Base-by-base conservation (phyloP, 1,139 yeast genomes). In the Geotrichum histeridarum region DNA sequence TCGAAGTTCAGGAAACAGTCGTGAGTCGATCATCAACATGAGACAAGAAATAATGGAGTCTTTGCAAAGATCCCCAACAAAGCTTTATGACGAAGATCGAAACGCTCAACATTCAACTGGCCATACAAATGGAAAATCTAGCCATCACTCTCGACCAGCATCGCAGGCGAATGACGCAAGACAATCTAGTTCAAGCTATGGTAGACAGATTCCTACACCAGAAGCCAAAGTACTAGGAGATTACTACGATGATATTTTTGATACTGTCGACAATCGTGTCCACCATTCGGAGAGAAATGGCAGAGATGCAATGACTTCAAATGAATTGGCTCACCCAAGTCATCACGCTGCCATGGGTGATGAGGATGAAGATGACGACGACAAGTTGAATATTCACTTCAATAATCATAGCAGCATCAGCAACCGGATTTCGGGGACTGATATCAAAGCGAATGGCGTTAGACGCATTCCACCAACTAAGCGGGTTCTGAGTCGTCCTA, bases 41-140 rank as follows among this genome's bases (percentile, higher is more conserved):
- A 32, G 55, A 32, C 48, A 42, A 43, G 55, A 48, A 48, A 48
- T 53, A 12, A 53, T 53, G 52, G 43, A 47, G 49, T 48, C 52
- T 8, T 30, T 53, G 22, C 49, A 48, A 43, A 48, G 44, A 44
- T 53, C 55, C n/a, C 55, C 55, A n/a, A 48, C 55, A 8, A 48
- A 48, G 37, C 43, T 53, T 2, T 51, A 51, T 27, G 50, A 38
- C 17, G 48, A 51, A 14, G 50, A 45, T 32, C 35, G 14, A 6
- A 18, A 18, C 11, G 22, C 17, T 15, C 27, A 27, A 33, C 42
- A 11, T 2, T 18, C 11, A 2, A 31, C 4, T 2, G 18, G 35
- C 27, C 41, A 11, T 18, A 42, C 31, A 15, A 12, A n/a, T 22
- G 32, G 32, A 11, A 41, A 12, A 4, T 15, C 27, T 15, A 33